Conservation (phyloP, 306 rosid genomes). For the Adenanthera pavonina region DNA sequence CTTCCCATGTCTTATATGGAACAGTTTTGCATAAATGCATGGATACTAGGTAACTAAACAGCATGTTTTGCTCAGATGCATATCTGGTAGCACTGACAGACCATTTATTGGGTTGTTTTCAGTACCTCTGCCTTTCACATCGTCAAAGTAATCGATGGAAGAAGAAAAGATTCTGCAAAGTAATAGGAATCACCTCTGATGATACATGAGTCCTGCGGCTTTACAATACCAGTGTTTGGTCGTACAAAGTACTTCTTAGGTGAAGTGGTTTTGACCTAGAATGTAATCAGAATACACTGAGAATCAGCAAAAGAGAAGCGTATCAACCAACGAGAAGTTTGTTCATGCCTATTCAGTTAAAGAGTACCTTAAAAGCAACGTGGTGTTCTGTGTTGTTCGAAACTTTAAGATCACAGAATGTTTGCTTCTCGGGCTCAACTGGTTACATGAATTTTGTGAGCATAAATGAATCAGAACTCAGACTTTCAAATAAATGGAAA, state of each 20-base stretch:
- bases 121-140: background rate
- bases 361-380: slow-evolving; percentile 91
- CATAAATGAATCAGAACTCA: slow-evolving; percentile 30
- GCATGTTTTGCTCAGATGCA: slow-evolving; percentile 18
- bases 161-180: background rate
- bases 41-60: slow-evolving; percentile 2
- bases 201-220: slow-evolving; percentile 82
- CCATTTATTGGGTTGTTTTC: background rate
- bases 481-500: slow-evolving; percentile 1
- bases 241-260: slow-evolving; percentile 97
- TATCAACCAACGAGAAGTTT: slow-evolving; percentile 2
- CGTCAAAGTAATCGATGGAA: background rate
- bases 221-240: slow-evolving; percentile 87
- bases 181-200: slow-evolving; percentile 76
- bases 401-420: slow-evolving; percentile 86
- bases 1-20: slow-evolving; percentile 8
- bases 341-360: background rate
- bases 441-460: slow-evolving; percentile 43
- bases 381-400: slow-evolving; percentile 69
- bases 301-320: slow-evolving; percentile 21
- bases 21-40: slow-evolving; percentile 7
- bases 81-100: slow-evolving; percentile 4
- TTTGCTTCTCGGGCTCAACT: slow-evolving; percentile 94
- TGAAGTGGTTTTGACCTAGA: slow-evolving; percentile 96
- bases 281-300: background rate